Evolutionary conservation across 345 rosid genomes (phyloP).

Genomic region (Hibiscus mutabilis): DNA sequence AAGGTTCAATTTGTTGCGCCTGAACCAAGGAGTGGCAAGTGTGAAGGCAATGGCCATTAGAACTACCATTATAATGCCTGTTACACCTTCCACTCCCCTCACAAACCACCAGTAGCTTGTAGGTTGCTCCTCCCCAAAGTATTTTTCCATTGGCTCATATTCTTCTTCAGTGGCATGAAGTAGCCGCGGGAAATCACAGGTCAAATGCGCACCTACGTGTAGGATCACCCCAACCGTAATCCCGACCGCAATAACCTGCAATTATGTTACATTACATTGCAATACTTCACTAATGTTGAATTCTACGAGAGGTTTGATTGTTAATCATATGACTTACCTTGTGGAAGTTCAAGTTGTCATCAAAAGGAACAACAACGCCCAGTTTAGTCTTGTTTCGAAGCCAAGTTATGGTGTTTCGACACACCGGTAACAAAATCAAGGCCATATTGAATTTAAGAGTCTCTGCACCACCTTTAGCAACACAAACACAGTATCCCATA

Average conservation of each 20-base stretch:
- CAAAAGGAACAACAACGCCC: conserved; percentile 67
- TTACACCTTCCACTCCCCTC: conserved; percentile 72
- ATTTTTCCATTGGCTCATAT: conserved; percentile 49
- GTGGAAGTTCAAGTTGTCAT: conserved; percentile 80
- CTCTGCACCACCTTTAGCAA: conserved; percentile 93
- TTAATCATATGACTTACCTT: conserved; percentile 30
- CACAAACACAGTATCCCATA: conserved; percentile 81
- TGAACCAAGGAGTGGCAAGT: conserved; percentile 82
- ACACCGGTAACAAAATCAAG: conserved; percentile 66
- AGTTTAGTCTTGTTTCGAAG: conserved; percentile 79
- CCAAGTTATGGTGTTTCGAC: conserved; percentile 90
- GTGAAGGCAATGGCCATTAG: conserved; percentile 78
- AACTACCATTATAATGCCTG: conserved; percentile 70
- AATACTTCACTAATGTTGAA: neutral
- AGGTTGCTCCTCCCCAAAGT: conserved; percentile 59
- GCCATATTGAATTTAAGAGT: conserved; percentile 88
- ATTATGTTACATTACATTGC: neutral
- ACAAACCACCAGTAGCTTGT: conserved; percentile 67
- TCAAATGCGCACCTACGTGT: conserved; percentile 57
- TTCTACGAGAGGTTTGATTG: neutral
- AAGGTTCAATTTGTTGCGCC: conserved; percentile 64
- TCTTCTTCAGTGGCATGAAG: conserved; percentile 48
- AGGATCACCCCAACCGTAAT: conserved; percentile 54
- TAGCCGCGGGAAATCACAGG: conserved; percentile 78
- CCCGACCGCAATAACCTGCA: conserved; percentile 51